Conservation (phyloP, 1,139 yeast genomes). For the Lodderomyces elongisporus region DNA sequence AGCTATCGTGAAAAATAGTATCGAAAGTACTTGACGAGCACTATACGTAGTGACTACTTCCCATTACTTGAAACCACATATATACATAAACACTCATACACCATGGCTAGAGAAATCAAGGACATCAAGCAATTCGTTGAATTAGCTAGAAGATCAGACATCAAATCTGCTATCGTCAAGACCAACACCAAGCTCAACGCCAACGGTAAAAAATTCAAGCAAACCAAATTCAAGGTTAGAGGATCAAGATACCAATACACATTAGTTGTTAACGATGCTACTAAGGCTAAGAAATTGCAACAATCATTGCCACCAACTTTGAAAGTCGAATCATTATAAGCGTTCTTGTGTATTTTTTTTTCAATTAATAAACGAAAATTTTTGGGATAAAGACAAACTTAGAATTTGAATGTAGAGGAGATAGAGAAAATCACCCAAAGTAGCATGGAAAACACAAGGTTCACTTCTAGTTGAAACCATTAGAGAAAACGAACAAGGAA, state of each 20-base stretch:
- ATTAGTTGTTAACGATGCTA: conserved; percentile 90
- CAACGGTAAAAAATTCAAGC: conserved; percentile 82
- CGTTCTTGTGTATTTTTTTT: too few relatives aligned
- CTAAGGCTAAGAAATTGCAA: conserved; percentile 96
- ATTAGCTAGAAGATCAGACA: conserved; percentile 97
- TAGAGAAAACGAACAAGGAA: too few relatives aligned
- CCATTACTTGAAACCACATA: conserved; percentile 1
- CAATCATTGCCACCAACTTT: conserved; percentile 98
- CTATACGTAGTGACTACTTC: too few relatives aligned
- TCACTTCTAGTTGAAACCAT: too few relatives aligned
- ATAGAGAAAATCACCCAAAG: too few relatives aligned
- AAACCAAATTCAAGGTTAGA: conserved; percentile 99
- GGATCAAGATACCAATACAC: conserved; percentile 95
- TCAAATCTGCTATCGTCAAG: conserved; percentile 87
- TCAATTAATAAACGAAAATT: too few relatives aligned
- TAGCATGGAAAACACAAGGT: too few relatives aligned
- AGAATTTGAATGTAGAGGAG: background rate
- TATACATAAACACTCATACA: conserved; percentile 11
- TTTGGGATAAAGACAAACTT: too few relatives aligned
- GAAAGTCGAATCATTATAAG: conserved; percentile 65
- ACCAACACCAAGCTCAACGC: conserved; percentile 82
- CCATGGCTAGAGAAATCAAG: conserved; percentile 62
- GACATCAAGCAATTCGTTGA: conserved; percentile 98
- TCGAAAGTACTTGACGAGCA: too few relatives aligned
- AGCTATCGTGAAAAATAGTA: too few relatives aligned